Base-by-base conservation (phyloP, 805 yeast species). In the Candida awuae region DNA sequence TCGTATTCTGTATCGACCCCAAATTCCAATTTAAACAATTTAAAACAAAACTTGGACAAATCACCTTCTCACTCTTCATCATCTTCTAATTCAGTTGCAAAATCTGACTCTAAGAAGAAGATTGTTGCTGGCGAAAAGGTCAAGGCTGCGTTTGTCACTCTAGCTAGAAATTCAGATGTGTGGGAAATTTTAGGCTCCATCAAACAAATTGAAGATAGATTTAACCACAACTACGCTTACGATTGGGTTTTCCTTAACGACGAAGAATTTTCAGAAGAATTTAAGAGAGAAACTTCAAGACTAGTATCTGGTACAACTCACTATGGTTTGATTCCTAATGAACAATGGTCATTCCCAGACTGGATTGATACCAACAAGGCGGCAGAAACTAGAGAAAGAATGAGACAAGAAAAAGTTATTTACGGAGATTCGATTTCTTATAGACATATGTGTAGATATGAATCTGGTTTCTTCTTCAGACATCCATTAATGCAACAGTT, bases 171-270 rank as follows among this genome's bases (percentile, higher is more conserved):
- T 58, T 51, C 65, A n/a, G 95, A 84, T 55, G 58, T 84, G 41
- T 68, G 73, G 63, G 70, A 70, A 19, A 61, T 84, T 37, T 62
- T 75, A 32, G 72, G 66, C 23, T 77, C 94, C 7, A 81, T 84
- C 44, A 70, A 84, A 58, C 73, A 79, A 34, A 73, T 88, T 39
- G 97, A 90, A 63, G 97, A 87, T 59, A 70, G 96, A 46, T 90
- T 92, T 70, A 90, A 90, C 67, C 57, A 64, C 14, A 71, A 83
- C 34, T 88, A 65, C 64, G 71, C 83, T 47, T 90, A 90, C 56
- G 97, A 94, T 51, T 90, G 97, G 97, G 92, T 87, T 20, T 92
- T 90, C 60, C 68, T 90, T 52, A 90, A 90, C 60, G 96, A 90
- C 58, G 86, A 79, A 42, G 80, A 72, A 34, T 92, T 90, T 63